Evolutionary conservation across 2,329 filamentous ascomycete genomes (phyloP).

Genomic region (Aspergillus novoparasiticus): DNA sequence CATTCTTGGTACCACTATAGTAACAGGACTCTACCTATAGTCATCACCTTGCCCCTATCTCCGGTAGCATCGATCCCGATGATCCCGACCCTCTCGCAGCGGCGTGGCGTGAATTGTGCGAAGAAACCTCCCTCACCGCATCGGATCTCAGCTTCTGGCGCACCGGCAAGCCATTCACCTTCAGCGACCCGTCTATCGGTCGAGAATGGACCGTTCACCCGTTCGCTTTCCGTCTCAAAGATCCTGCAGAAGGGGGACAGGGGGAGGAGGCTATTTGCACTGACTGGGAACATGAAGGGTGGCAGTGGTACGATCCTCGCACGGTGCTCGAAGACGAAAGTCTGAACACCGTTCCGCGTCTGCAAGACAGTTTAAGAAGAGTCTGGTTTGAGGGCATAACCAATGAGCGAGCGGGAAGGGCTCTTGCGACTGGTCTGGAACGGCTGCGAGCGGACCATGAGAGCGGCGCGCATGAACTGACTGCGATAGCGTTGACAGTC

Average conservation of each 20-base stretch:
- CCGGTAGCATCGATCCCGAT: slow-evolving; percentile 59
- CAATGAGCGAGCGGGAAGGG: slow-evolving; percentile 47
- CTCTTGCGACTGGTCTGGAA: slow-evolving; percentile 52
- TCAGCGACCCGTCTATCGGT: slow-evolving; percentile 55
- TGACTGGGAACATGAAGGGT: slow-evolving; percentile 65
- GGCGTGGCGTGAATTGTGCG: slow-evolving; percentile 63
- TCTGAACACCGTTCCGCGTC: slow-evolving; percentile 58
- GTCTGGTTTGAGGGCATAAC: slow-evolving; percentile 62
- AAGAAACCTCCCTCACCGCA: slow-evolving; percentile 61
- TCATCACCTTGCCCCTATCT: slow-evolving; percentile 62
- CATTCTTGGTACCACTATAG: not conserved
- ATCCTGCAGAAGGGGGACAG: slow-evolving; percentile 36
- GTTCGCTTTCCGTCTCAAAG: slow-evolving; percentile 57
- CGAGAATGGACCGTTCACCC: slow-evolving; percentile 66
- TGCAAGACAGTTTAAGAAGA: slow-evolving; percentile 60
- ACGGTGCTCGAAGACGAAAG: slow-evolving; percentile 50
- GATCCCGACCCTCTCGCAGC: slow-evolving; percentile 59
- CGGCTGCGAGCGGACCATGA: slow-evolving; percentile 58
- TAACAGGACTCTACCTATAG: slow-evolving; percentile 20
- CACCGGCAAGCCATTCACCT: slow-evolving; percentile 61
- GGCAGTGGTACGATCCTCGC: slow-evolving; percentile 59
- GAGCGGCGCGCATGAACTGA: slow-evolving; percentile 63
- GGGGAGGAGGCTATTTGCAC: slow-evolving; percentile 48
- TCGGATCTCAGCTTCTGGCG: slow-evolving; percentile 55
- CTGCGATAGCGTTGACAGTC: slow-evolving; percentile 53